These are phyloP conservation scores for Taphrina confusa DNA, from an alignment of 1,139 yeast species.

Conservation along the genomic window DNA sequence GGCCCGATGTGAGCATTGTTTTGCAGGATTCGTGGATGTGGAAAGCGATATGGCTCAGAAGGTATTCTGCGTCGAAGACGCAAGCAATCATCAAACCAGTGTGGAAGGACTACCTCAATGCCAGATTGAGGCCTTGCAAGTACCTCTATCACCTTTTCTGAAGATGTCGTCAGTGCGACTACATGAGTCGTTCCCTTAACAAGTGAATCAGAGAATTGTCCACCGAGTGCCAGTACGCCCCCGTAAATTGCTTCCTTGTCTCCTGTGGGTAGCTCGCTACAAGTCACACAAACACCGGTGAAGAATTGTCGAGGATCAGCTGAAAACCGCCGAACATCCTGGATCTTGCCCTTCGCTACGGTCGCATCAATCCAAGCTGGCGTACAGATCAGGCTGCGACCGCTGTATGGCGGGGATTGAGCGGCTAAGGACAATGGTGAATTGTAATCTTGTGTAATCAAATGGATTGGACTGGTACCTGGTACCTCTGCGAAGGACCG, in stretches of 20 bases:
- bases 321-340: constrained; percentile 44
- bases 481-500: constrained; percentile 1
- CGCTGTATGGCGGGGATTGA: constrained; percentile 4
- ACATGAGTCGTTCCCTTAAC: constrained; percentile 77
- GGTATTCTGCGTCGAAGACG: constrained; percentile 55
- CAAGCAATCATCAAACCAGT: constrained; percentile 73
- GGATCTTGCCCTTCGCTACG: constrained; percentile 8
- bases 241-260: constrained; percentile 68
- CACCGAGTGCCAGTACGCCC: constrained; percentile 73
- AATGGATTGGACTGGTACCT: constrained; percentile 2
- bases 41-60: constrained; percentile 57
- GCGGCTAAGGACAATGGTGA: constrained; percentile 25
- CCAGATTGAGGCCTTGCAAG: constrained; percentile 35
- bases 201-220: constrained; percentile 63
- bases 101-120: constrained; percentile 67
- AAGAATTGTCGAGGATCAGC: constrained; percentile 71
- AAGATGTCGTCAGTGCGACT: constrained; percentile 58
- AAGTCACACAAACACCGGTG: constrained; percentile 62
- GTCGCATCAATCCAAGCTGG: constrained; percentile 17
- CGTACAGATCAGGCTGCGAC: constrained; percentile 2
- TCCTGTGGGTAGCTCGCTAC: constrained; percentile 59
- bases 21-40: constrained; percentile 42
- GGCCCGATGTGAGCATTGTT: constrained; percentile 15
- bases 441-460: constrained; percentile 27
- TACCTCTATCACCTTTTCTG: constrained; percentile 45